Percentiles rank a stretch among this genome's conserved stretches.
These are phyloP conservation scores for Apiospora saccharicola DNA, from an alignment of 2,329 filamentous ascomycete genomes.

Conservation along the genomic window DNA sequence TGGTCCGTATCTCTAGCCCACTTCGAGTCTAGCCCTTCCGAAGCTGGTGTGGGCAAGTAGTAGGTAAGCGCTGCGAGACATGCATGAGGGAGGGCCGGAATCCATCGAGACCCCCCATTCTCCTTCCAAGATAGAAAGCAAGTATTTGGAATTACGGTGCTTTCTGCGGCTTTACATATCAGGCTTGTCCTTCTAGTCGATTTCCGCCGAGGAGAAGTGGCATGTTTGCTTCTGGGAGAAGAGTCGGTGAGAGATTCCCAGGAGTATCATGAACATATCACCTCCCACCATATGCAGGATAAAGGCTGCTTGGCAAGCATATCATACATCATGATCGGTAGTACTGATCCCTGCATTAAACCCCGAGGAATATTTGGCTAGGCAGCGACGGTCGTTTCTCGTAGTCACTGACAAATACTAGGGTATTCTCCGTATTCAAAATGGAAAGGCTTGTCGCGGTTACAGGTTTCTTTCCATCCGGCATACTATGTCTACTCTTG, in stretches of 20 bases:
- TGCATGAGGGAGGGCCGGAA: not conserved
- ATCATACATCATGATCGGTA: not conserved
- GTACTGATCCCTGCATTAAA: not conserved
- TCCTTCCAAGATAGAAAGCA: not conserved
- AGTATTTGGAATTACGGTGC: conserved; percentile 11
- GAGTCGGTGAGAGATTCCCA: not conserved
- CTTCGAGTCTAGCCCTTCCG: conserved; percentile 14
- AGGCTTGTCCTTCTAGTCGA: not conserved
- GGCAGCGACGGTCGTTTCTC: too few relatives aligned
- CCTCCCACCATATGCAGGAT: not conserved
- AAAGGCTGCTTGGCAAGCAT: not conserved
- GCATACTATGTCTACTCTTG: not conserved
- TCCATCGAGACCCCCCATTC: conserved; percentile 1
- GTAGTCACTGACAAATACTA: not conserved
- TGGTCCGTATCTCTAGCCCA: not conserved
- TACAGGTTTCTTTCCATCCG: not conserved
- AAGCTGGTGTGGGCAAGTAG: not conserved
- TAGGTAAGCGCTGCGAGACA: not conserved
- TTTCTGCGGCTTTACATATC: not conserved
- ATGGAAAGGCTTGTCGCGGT: not conserved
- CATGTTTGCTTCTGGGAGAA: not conserved
- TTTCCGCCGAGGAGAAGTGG: not conserved
- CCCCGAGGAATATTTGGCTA: not conserved
- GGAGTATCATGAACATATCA: not conserved
- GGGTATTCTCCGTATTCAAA: not conserved